A percentile compares a stretch with the other conserved stretches of the same genome.
phyloP scores from a whole-genome alignment of 1,284 basidiomycete genomes.

The Cryptococcus hybrid region DNA sequence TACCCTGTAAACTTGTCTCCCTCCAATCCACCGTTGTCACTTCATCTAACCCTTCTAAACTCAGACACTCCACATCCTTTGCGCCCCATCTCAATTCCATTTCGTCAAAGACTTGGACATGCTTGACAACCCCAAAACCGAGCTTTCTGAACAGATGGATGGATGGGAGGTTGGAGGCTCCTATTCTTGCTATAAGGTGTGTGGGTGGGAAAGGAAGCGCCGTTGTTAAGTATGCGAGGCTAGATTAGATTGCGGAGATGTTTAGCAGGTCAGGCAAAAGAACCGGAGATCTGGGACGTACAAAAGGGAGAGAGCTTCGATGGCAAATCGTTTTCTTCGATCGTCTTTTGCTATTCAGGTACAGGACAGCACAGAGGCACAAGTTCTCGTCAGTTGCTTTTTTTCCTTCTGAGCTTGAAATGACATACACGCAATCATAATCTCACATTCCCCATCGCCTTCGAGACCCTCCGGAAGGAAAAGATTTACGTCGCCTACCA shows the following conservation, averaged over 20 bases:
- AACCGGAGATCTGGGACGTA: conserved; percentile 10
- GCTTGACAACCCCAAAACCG: conserved; percentile 64
- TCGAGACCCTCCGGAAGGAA: conserved; percentile 66
- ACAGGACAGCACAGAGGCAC: too few relatives aligned
- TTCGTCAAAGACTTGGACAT: conserved; percentile 69
- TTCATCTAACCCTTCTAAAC: background rate
- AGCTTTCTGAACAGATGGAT: conserved; percentile 65
- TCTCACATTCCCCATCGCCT: conserved; percentile 64
- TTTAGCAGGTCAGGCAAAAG: background rate
- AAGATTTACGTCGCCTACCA: conserved; percentile 92
- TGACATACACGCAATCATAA: conserved; percentile 76
- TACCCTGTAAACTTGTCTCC: conserved; percentile 9
- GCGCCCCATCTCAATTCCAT: conserved; percentile 61
- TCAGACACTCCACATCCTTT: conserved; percentile 2
- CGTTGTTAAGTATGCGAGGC: conserved; percentile 45
- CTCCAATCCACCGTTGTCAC: conserved; percentile 11
- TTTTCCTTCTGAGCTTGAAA: background rate
- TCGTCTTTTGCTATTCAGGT: conserved; percentile 8
- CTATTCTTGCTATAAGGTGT: conserved; percentile 59
- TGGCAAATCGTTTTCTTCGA: conserved; percentile 63
- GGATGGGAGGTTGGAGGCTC: conserved; percentile 57
- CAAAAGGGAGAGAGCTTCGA: conserved; percentile 64
- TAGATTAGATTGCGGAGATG: conserved; percentile 11
- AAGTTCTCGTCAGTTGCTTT: background rate
- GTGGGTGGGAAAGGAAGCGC: conserved; percentile 17